Evolutionary conservation across 805 yeast genomes (phyloP).

Genomic region (Grigorovia humatica): DNA sequence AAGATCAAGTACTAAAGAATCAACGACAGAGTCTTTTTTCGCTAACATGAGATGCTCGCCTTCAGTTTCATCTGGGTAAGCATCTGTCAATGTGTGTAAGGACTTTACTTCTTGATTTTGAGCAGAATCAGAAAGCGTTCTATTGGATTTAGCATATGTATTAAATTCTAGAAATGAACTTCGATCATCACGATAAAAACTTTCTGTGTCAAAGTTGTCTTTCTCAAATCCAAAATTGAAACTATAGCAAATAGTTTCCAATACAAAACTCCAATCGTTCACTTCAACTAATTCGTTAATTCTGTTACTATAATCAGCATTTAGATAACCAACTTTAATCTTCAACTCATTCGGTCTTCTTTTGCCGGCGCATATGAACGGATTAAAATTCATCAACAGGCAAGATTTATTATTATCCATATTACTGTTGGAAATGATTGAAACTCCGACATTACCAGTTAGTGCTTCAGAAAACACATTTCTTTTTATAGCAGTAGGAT

Average conservation of each 20-base stretch:
- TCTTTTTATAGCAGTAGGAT: slow-evolving; percentile 11
- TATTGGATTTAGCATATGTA: background rate
- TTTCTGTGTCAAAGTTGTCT: slow-evolving; percentile 5
- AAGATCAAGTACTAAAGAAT: background rate
- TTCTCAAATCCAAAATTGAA: slow-evolving; percentile 25
- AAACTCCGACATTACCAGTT: slow-evolving; percentile 11
- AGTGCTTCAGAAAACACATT: slow-evolving; percentile 6
- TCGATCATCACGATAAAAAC: background rate
- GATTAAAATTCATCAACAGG: slow-evolving; percentile 16
- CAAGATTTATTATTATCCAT: slow-evolving; percentile 19
- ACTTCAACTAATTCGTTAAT: slow-evolving; percentile 25
- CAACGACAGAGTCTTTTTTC: background rate
- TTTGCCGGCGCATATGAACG: slow-evolving; percentile 12
- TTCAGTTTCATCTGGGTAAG: background rate
- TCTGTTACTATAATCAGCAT: slow-evolving; percentile 23
- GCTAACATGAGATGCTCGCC: background rate
- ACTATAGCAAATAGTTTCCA: slow-evolving; percentile 25
- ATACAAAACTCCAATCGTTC: slow-evolving; percentile 17
- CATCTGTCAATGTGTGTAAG: background rate
- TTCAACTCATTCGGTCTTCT: slow-evolving; percentile 21
- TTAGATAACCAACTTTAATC: slow-evolving; percentile 26
- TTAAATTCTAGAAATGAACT: background rate
- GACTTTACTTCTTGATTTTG: background rate
- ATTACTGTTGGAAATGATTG: slow-evolving; percentile 17
- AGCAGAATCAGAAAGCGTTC: background rate